Conservation (phyloP, 345 rosid genomes). For the Moricandia arvensis region DNA sequence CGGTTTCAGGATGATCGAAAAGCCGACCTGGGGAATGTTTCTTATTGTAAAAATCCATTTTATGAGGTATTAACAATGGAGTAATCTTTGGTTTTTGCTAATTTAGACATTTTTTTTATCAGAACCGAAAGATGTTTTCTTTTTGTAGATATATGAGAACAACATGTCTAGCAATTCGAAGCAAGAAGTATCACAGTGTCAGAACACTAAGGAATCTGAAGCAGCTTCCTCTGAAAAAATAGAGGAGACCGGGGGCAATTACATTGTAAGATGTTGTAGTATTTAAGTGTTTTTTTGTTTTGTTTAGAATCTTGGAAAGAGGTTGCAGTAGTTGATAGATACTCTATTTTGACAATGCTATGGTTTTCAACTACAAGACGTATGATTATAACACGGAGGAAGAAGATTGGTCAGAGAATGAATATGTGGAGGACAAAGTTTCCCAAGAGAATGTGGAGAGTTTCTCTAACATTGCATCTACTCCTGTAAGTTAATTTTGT, state of each 20-base stretch:
- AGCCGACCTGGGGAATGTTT: slow-evolving; percentile 35
- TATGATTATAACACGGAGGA: slow-evolving; percentile 22
- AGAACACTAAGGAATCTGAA: background rate
- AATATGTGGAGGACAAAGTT: background rate
- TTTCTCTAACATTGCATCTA: background rate
- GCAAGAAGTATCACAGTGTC: background rate
- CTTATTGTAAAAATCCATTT: slow-evolving; percentile 8
- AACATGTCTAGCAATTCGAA: background rate
- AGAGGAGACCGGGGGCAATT: too few relatives aligned
- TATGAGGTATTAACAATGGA: slow-evolving; percentile 11
- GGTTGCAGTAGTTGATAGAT: slow-evolving; percentile 5
- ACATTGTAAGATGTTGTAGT: slow-evolving; percentile 19
- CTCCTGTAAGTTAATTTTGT: slow-evolving; percentile 18
- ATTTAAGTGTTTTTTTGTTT: background rate
- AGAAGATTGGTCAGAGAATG: slow-evolving; percentile 26
- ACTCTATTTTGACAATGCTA: background rate
- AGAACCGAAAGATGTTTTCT: slow-evolving; percentile 6
- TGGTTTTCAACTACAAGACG: slow-evolving; percentile 2
- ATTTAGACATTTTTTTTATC: background rate
- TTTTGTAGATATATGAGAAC: slow-evolving; percentile 18
- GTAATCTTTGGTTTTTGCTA: background rate
- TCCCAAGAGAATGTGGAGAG: slow-evolving; percentile 14
- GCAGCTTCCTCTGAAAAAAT: background rate
- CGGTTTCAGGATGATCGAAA: slow-evolving; percentile 50
- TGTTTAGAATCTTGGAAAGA: slow-evolving; percentile 18